These are phyloP conservation scores for Sclerotinia minor DNA, from an alignment of 2,329 filamentous ascomycete species.

Conservation along the genomic window DNA sequence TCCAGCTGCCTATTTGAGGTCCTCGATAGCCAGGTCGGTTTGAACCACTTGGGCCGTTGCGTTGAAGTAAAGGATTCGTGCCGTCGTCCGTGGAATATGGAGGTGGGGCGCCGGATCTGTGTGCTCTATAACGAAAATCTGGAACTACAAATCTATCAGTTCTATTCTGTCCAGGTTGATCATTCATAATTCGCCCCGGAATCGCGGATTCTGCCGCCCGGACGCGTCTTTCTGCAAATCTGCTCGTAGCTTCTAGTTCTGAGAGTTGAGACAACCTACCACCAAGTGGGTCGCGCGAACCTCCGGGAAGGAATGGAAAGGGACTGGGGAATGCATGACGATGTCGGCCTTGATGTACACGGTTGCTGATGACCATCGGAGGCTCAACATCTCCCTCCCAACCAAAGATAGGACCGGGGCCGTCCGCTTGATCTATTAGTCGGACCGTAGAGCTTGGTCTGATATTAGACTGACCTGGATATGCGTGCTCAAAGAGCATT, in stretches of 20 bases:
- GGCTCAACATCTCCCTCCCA: slow-evolving; percentile 59
- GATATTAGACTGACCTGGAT: slow-evolving; percentile 51
- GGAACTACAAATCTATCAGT: slow-evolving; percentile 42
- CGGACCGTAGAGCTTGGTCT: slow-evolving; percentile 8
- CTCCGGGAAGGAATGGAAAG: slow-evolving; percentile 62
- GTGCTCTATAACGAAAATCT: slow-evolving; percentile 48
- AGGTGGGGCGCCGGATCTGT: slow-evolving; percentile 51
- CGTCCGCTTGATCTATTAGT: slow-evolving; percentile 29
- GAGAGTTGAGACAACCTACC: slow-evolving; percentile 45
- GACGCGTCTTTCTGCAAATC: slow-evolving; percentile 5
- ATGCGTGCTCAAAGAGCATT: slow-evolving; percentile 59
- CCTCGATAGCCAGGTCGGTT: slow-evolving; percentile 51
- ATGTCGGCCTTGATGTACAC: slow-evolving; percentile 53
- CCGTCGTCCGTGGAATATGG: slow-evolving; percentile 72
- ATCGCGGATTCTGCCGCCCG: not conserved
- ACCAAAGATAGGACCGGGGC: slow-evolving; percentile 47
- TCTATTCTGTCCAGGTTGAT: slow-evolving; percentile 24
- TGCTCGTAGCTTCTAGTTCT: slow-evolving; percentile 8
- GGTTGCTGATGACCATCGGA: slow-evolving; percentile 44
- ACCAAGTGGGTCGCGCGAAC: slow-evolving; percentile 55
- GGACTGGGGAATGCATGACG: slow-evolving; percentile 57
- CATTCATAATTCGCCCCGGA: not conserved
- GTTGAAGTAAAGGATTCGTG: slow-evolving; percentile 80
- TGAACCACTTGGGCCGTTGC: slow-evolving; percentile 46
- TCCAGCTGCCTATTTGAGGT: slow-evolving; percentile 50